Percentiles rank a stretch among this genome's conserved stretches.
Evolutionary conservation across 495 filamentous ascomycete species (phyloP).

Genomic region (Podospora conica): DNA sequence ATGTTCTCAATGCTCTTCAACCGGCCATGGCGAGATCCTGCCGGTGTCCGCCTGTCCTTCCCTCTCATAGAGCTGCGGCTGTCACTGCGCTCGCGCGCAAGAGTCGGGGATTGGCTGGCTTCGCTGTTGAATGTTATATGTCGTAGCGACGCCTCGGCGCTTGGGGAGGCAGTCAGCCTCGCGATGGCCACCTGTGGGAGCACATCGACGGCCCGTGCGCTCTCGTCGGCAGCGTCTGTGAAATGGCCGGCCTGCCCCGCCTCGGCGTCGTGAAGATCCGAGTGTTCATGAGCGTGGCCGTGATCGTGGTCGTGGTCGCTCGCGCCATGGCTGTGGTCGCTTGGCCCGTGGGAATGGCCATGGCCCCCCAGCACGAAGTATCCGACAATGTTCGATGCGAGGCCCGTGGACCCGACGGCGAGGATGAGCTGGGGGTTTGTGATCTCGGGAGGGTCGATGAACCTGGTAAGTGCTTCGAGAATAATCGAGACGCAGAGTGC

Average conservation of each 20-base stretch:
- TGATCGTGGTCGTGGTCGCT: conserved; percentile 49
- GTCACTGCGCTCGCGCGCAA: conserved; percentile 17
- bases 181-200: conserved; percentile 41
- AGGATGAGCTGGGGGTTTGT: conserved; percentile 76
- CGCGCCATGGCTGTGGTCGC: conserved; percentile 42
- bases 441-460: conserved; percentile 84
- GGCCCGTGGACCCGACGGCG: conserved; percentile 76
- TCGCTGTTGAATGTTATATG: conserved; percentile 30
- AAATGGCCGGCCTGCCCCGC: conserved; percentile 19
- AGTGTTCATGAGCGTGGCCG: conserved; percentile 7
- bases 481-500: conserved; percentile 94
- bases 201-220: conserved; percentile 34
- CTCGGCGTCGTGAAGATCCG: conserved; percentile 24
- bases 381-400: conserved; percentile 86
- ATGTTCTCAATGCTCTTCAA: conserved; percentile 63
- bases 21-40: conserved; percentile 44
- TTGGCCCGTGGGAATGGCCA: conserved; percentile 70
- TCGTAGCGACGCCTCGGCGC: conserved; percentile 25
- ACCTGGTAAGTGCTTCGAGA: conserved; percentile 82
- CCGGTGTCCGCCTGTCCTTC: conserved; percentile 48
- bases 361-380: conserved; percentile 90
- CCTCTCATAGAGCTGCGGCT: conserved; percentile 31
- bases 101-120: conserved; percentile 9
- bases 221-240: conserved; percentile 24
- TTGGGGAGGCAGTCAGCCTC: conserved; percentile 16